Conservation (phyloP, 129 eudicot genomes). For the Flaveria brownii region DNA sequence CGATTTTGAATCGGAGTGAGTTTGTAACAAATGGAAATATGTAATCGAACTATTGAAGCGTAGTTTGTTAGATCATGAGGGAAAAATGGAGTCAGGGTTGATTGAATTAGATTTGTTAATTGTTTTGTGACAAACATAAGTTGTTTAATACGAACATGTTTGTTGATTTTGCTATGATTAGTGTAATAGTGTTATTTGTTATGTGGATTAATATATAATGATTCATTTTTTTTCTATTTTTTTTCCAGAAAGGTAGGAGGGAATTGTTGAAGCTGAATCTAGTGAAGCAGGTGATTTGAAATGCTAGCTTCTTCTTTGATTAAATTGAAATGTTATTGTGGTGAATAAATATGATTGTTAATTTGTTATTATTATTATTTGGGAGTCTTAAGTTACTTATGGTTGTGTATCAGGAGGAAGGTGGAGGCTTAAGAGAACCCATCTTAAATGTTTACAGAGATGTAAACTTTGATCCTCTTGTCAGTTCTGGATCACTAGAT, state of each 20-base stretch:
- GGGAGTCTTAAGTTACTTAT: slow-evolving; percentile 15
- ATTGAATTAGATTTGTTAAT: background rate
- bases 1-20: slow-evolving; percentile 8
- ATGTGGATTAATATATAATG: background rate
- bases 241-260: slow-evolving; percentile 66
- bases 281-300: slow-evolving; percentile 57
- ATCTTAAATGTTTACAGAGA: slow-evolving; percentile 61
- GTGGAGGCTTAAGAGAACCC: slow-evolving; percentile 62
- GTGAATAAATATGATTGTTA: background rate
- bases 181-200: background rate
- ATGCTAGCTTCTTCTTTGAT: slow-evolving; percentile 1
- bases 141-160: background rate
- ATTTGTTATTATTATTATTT: slow-evolving; percentile 12
- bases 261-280: slow-evolving; percentile 55
- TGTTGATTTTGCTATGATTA: slow-evolving; percentile 23
- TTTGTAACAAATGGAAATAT: background rate
- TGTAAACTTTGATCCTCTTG: slow-evolving; percentile 39
- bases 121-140: background rate
- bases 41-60: background rate
- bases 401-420: slow-evolving; percentile 50
- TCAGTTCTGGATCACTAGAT: slow-evolving; percentile 37
- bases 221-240: background rate
- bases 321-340: background rate
- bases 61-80: background rate
- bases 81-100: background rate